Conservation (phyloP, 2,329 filamentous ascomycete species). For the Cladobotryum mycophilum region DNA sequence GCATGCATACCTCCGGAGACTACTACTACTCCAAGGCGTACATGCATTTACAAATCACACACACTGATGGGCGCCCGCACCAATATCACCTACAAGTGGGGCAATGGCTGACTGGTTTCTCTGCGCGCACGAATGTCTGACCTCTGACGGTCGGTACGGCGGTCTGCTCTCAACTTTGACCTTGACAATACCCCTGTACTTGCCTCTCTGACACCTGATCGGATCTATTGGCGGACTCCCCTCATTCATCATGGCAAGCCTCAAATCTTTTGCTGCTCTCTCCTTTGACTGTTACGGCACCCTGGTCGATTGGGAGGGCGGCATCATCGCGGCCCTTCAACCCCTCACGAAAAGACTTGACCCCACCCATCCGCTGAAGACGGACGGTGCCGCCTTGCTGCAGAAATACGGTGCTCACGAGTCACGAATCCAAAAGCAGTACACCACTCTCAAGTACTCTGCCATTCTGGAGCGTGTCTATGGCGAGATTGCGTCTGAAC, state of each 20-base stretch:
- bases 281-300: slow-evolving; percentile 79
- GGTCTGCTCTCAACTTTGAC: too few species aligned
- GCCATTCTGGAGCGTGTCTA: slow-evolving; percentile 39
- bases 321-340: slow-evolving; percentile 49
- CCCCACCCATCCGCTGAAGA: slow-evolving; percentile 28
- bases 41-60: too few species aligned
- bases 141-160: too few species aligned
- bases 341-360: slow-evolving; percentile 40
- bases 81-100: too few species aligned
- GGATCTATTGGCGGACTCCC: too few species aligned
- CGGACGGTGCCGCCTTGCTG: slow-evolving; percentile 35
- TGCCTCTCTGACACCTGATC: too few species aligned
- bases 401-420: slow-evolving; percentile 44
- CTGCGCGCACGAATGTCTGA: too few species aligned
- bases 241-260: background rate
- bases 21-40: too few species aligned
- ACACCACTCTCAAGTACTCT: slow-evolving; percentile 35
- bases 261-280: slow-evolving; percentile 37
- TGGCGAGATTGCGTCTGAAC: slow-evolving; percentile 26
- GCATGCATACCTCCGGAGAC: too few species aligned
- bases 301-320: slow-evolving; percentile 71
- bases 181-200: too few species aligned
- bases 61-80: too few species aligned
- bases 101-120: too few species aligned
- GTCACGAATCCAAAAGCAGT: slow-evolving; percentile 51